phyloP scores from a whole-genome alignment of 306 rosid genomes.

The Quercus berberidifolia region DNA sequence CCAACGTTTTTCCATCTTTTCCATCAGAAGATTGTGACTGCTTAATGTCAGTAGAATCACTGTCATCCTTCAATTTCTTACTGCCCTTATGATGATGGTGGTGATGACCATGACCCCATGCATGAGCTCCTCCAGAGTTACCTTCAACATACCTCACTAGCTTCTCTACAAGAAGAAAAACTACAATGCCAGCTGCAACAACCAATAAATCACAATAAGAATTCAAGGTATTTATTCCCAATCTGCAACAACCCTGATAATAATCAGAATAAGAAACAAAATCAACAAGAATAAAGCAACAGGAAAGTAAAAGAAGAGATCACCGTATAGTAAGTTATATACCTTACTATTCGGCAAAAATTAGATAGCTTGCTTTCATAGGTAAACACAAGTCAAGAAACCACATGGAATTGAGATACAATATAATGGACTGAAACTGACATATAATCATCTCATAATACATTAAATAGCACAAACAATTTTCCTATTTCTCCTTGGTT shows the following conservation, averaged over 20 bases:
- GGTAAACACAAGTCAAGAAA: background rate
- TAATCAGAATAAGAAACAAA: background rate
- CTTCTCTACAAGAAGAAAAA: constrained; percentile 95
- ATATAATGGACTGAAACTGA: background rate
- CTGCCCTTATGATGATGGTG: constrained; percentile 62
- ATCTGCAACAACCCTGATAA: constrained; percentile 8
- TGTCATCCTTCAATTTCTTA: constrained; percentile 65
- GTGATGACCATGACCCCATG: constrained; percentile 76
- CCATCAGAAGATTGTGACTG: constrained; percentile 24
- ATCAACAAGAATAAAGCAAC: background rate
- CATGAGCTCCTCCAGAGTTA: constrained; percentile 62
- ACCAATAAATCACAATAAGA: constrained; percentile 14
- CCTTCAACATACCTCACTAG: constrained; percentile 86
- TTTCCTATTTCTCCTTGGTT: background rate
- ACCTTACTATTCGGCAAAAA: background rate
- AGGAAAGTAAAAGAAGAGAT: constrained; percentile 1
- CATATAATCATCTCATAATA: background rate
- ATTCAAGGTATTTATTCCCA: constrained; percentile 12
- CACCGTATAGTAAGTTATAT: background rate
- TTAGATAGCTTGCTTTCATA: background rate
- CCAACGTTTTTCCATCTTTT: constrained; percentile 26
- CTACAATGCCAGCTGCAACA: constrained; percentile 84
- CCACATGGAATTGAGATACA: background rate
- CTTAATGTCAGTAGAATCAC: constrained; percentile 30
- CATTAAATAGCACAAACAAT: background rate